Percentiles rank a stretch among this genome's conserved stretches.
Conservation (phyloP, 441 rosid genomes). For the Capsella rubella region DNA sequence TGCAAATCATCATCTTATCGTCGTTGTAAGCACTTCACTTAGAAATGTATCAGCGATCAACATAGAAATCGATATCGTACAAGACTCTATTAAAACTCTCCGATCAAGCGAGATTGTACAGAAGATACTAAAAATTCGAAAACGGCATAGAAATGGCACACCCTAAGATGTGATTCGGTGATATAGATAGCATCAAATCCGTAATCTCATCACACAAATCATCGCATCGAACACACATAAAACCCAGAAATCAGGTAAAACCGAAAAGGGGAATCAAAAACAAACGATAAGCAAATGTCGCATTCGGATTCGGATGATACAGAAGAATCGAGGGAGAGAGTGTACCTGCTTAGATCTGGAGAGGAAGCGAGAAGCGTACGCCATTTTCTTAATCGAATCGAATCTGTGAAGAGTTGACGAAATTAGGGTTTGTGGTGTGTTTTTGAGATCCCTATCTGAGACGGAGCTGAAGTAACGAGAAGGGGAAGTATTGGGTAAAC, state of each 20-base stretch:
- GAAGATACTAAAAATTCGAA: conserved; percentile 11
- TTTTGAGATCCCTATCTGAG: conserved; percentile 43
- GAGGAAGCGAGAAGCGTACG: conserved; percentile 70
- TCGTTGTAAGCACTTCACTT: background rate
- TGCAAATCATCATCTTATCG: background rate
- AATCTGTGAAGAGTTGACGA: conserved; percentile 22
- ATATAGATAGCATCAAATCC: background rate
- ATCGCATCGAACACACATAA: background rate
- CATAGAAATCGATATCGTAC: background rate
- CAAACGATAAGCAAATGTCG: background rate
- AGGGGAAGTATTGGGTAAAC: background rate
- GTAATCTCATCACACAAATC: background rate
- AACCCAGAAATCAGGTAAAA: conserved; percentile 7
- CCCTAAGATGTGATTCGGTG: conserved; percentile 4
- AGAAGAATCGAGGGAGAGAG: background rate
- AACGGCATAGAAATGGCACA: background rate
- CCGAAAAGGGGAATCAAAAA: background rate
- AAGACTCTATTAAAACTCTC: background rate
- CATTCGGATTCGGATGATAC: background rate
- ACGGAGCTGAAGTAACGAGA: background rate
- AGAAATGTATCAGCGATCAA: conserved; percentile 11
- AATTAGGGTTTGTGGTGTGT: conserved; percentile 45
- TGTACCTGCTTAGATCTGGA: conserved; percentile 87
- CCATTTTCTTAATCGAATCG: conserved; percentile 48
- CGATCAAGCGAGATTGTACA: conserved; percentile 1